Percentiles rank a stretch among this genome's conserved stretches.
These are phyloP conservation scores for Calonectria pseudoturangicola DNA, from an alignment of 2,329 filamentous ascomycete genomes.

Conservation along the genomic window DNA sequence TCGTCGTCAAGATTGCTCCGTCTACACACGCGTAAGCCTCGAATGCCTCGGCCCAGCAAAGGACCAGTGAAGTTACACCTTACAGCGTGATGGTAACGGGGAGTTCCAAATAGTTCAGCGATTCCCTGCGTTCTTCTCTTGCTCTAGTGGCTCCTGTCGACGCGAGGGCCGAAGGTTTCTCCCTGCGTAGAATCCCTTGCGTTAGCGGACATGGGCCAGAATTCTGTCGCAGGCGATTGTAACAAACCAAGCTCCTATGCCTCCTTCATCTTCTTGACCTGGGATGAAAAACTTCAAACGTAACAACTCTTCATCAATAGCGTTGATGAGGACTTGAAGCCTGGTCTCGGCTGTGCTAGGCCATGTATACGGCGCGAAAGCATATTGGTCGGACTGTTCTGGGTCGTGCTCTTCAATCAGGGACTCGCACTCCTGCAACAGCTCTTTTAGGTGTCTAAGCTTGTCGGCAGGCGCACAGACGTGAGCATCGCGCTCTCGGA, in stretches of 20 bases:
- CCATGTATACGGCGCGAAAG: background rate
- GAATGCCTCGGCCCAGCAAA: background rate
- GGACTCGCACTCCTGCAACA: constrained; percentile 4
- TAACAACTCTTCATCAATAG: constrained; percentile 3
- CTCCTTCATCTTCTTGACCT: background rate
- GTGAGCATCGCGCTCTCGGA: constrained; percentile 9
- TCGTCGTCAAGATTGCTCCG: background rate
- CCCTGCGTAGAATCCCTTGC: background rate
- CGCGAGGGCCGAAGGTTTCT: background rate
- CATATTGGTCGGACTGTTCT: background rate
- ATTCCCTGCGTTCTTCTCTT: background rate
- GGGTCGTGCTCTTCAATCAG: constrained; percentile 8
- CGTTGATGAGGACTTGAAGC: background rate
- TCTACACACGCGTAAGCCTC: background rate
- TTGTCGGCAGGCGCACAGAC: constrained; percentile 5
- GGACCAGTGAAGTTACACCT: background rate
- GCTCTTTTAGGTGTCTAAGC: background rate
- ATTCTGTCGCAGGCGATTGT: too few species aligned
- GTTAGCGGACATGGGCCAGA: background rate
- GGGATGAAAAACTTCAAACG: constrained; percentile 11
- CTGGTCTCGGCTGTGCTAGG: background rate
- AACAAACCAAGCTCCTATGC: background rate
- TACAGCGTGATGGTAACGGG: constrained; percentile 19
- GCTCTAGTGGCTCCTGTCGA: background rate
- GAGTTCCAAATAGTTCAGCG: background rate